These are phyloP conservation scores for Chlamydomonas asymmetrica DNA, from an alignment of 139 green algal species.

Conservation along the genomic window DNA sequence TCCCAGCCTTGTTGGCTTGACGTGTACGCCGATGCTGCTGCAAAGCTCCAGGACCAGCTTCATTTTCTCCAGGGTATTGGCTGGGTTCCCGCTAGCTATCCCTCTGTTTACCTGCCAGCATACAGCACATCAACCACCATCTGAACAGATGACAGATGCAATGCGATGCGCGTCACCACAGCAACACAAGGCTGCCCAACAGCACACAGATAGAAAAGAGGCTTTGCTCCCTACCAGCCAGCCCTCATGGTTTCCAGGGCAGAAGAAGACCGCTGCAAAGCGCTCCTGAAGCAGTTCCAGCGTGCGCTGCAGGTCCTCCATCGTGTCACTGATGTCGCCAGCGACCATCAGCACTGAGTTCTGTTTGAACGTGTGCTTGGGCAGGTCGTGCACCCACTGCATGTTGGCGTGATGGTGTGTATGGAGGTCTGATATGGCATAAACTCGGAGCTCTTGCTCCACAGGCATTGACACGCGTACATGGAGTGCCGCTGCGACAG, in stretches of 20 bases:
- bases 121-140: neutral
- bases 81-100: constrained; percentile 3
- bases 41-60: constrained; percentile 47
- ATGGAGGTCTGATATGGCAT: constrained; percentile 74
- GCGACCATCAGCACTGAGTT: constrained; percentile 70
- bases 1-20: constrained; percentile 36
- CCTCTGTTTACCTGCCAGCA: neutral
- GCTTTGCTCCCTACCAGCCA: constrained; percentile 48
- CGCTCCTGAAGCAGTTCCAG: constrained; percentile 38
- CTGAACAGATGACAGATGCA: no score
- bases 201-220: neutral
- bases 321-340: constrained; percentile 74
- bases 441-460: constrained; percentile 46
- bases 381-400: constrained; percentile 47
- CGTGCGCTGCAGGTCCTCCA: constrained; percentile 44
- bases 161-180: no score
- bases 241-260: constrained; percentile 78
- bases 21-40: constrained; percentile 52
- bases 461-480: neutral
- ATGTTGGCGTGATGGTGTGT: constrained; percentile 74
- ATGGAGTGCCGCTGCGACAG: no score
- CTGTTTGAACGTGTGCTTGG: neutral
- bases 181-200: no score
- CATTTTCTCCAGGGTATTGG: constrained; percentile 52
- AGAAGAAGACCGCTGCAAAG: constrained; percentile 64